These are phyloP conservation scores for Curvularia hawaiiensis DNA, from an alignment of 2,329 filamentous ascomycete genomes.

Conservation along the genomic window DNA sequence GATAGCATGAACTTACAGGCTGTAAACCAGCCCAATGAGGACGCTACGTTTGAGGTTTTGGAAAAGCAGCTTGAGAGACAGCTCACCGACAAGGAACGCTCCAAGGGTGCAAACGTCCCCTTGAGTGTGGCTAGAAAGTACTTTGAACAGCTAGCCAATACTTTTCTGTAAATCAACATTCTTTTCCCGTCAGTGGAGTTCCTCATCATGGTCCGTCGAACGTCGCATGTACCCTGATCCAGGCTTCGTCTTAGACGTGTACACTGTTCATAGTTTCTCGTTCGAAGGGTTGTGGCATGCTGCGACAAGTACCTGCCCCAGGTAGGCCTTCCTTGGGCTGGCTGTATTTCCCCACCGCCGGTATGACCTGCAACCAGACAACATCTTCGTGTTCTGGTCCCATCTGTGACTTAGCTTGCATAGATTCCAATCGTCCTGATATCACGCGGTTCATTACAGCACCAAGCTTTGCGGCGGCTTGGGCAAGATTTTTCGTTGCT, in stretches of 20 bases:
- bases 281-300: background rate
- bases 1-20: constrained; percentile 35
- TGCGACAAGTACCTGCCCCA: background rate
- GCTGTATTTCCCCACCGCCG: background rate
- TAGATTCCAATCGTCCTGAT: background rate
- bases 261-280: background rate
- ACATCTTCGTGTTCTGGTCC: background rate
- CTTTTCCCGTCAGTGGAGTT: background rate
- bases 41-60: constrained; percentile 36
- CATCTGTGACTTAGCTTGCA: background rate
- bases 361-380: no score
- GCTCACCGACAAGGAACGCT: constrained; percentile 21
- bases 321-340: background rate
- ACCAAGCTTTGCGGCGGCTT: background rate
- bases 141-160: constrained; percentile 36
- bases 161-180: constrained; percentile 29
- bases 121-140: constrained; percentile 33
- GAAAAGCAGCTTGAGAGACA: constrained; percentile 35
- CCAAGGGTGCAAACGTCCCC: constrained; percentile 21
- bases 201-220: background rate
- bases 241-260: background rate
- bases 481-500: background rate
- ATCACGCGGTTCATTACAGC: background rate
- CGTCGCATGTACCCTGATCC: background rate
- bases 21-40: constrained; percentile 47